Base-by-base conservation (phyloP, 257 asterid species). In the Thymus mandschuricus region DNA sequence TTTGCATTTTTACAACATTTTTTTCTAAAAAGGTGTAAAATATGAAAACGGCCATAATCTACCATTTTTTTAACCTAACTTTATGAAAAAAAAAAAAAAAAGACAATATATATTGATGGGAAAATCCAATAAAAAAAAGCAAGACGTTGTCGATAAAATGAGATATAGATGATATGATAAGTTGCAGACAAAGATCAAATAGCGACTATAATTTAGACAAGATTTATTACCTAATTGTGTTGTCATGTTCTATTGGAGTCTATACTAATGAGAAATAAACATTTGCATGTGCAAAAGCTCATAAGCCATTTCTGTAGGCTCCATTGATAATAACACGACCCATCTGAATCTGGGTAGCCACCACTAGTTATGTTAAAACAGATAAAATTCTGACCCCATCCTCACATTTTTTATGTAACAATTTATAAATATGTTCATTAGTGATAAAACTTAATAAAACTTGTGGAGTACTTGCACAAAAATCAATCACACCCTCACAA, bases 271-370 rank as follows among this genome's bases (percentile, higher is more conserved):
- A 41, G 34, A 67, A 67, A 72, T 62, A 67, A 72, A 21, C 73
- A 52, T 50, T 60, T 50, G 78, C 81, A 72, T 77, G 81, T 76
- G 81, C 75, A 52, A 61, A 66, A 41, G 68, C 63, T 51, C 15
- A 51, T 48, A 30, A 68, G 75, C 79, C 55, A 50, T 72, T 69
- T 66, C 60, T 34, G 60, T 66, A 45, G 78, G 60, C 72, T 34
- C 73, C 73, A 66, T 56, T 48, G 56, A 65, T 46, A 56, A 11
- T 46, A 46, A 66, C 55, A 66, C 38, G 21, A 38, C 72, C 35
- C 52, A 11, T 29, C 67, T 62, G 31, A 21, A 65, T 41, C 57
- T 71, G 10, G 43, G 10, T 54, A 40, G 3, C 21, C 15, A 31
- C 55, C 15, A 31, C 55, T 68, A 40, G 3, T 29, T 57, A 57